phyloP scores from a whole-genome alignment of 306 rosid species.

The Cicer bijugum region DNA sequence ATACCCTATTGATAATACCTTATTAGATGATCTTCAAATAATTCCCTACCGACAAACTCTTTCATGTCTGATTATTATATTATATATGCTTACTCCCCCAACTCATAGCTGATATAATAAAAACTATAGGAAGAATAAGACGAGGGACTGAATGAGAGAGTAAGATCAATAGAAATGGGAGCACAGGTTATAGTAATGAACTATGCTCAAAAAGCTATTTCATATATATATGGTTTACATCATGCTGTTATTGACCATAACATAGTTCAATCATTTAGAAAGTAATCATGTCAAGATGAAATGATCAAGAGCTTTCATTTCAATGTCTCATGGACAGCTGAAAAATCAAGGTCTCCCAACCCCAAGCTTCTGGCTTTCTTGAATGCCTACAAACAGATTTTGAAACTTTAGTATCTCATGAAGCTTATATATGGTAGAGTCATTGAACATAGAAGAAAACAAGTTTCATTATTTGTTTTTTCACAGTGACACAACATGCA shows the following conservation, averaged over 20 bases:
- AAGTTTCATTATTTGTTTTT: conserved; percentile 6
- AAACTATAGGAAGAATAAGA: too few species aligned
- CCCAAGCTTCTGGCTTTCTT: conserved; percentile 87
- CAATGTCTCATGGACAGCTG: conserved; percentile 72
- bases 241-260: conserved; percentile 27
- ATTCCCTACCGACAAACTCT: too few species aligned
- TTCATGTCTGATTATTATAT: too few species aligned
- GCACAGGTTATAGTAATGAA: not conserved
- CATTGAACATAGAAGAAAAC: conserved; percentile 9
- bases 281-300: conserved; percentile 39
- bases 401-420: conserved; percentile 15
- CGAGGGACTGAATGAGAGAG: too few species aligned
- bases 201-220: conserved; percentile 28
- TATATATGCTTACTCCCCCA: too few species aligned
- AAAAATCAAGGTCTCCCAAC: conserved; percentile 79
- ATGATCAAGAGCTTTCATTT: conserved; percentile 53
- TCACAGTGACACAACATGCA: conserved; percentile 4
- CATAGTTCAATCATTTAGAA: conserved; percentile 33
- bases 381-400: conserved; percentile 61
- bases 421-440: not conserved
- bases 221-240: conserved; percentile 39
- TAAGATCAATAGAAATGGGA: too few species aligned
- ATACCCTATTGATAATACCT: too few species aligned
- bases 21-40: too few species aligned
- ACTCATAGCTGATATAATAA: too few species aligned